Evolutionary conservation across 768 basidiomycete genomes (phyloP).

Genomic region (Pilatotrama ljubarskyi): DNA sequence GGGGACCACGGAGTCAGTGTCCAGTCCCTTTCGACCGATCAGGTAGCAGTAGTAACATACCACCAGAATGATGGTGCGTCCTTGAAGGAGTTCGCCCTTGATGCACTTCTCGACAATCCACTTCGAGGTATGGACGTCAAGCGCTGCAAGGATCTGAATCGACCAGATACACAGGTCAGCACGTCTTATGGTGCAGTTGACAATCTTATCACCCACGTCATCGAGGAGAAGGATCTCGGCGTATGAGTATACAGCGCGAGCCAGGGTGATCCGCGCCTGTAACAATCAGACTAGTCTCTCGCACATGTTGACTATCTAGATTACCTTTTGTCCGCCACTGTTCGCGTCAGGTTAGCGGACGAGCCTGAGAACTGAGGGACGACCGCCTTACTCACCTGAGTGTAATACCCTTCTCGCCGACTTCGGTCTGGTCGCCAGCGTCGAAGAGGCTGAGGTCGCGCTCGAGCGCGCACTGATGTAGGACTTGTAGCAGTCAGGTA

Average conservation of each 20-base stretch:
- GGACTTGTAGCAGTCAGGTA: constrained; percentile 23
- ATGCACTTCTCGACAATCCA: constrained; percentile 46
- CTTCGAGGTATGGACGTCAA: constrained; percentile 51
- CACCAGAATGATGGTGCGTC: constrained; percentile 48
- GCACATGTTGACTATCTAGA: neutral
- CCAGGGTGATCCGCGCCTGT: constrained; percentile 41
- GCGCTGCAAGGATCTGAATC: constrained; percentile 43
- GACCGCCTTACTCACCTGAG: constrained; percentile 37
- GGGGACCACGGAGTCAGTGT: neutral
- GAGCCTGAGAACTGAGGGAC: too few relatives aligned
- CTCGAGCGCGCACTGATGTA: constrained; percentile 42
- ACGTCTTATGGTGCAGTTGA: neutral
- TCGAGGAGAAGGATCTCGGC: constrained; percentile 41
- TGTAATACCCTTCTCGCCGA: constrained; percentile 59
- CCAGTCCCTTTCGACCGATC: too few relatives aligned
- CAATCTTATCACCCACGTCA: constrained; percentile 29
- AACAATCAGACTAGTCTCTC: neutral
- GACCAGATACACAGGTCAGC: constrained; percentile 21
- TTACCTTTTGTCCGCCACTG: constrained; percentile 48
- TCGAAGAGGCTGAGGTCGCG: constrained; percentile 49
- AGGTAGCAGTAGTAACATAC: constrained; percentile 28
- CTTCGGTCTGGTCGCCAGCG: constrained; percentile 52
- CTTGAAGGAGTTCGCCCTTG: constrained; percentile 42
- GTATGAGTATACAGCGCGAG: constrained; percentile 41
- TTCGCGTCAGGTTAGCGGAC: neutral